These are phyloP conservation scores for Nicotiana knightiana DNA, from an alignment of 257 asterid species.

Conservation along the genomic window DNA sequence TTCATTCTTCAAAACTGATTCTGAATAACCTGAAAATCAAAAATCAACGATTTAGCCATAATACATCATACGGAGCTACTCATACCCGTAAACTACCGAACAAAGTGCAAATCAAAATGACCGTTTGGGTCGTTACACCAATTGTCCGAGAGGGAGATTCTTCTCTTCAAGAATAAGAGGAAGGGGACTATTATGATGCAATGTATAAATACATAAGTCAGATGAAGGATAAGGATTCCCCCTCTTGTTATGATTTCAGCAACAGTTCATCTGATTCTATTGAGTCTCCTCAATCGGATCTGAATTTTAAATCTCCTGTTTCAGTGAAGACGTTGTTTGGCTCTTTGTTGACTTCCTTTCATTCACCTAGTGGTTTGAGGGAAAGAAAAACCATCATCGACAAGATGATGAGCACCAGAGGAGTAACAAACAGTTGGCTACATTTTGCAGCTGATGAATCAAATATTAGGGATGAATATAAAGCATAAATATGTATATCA, in stretches of 20 bases:
- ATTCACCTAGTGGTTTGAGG: constrained; percentile 12
- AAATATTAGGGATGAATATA: too few species aligned
- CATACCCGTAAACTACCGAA: too few species aligned
- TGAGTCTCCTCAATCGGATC: constrained; percentile 10
- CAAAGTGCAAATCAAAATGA: too few species aligned
- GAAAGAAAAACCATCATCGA: constrained; percentile 17
- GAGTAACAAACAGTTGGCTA: constrained; percentile 30
- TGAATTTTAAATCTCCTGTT: constrained; percentile 10
- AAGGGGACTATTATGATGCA: constrained; percentile 20
- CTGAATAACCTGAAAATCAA: too few species aligned
- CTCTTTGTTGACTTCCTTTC: not conserved
- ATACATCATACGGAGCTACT: too few species aligned
- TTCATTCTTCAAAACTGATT: too few species aligned
- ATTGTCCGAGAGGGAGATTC: not conserved
- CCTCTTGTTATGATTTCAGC: not conserved
- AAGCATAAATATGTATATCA: too few species aligned
- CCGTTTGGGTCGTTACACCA: too few species aligned
- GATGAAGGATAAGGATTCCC: constrained; percentile 24
- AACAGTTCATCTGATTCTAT: constrained; percentile 15
- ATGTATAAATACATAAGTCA: constrained; percentile 26
- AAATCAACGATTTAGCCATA: too few species aligned
- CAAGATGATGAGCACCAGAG: constrained; percentile 12
- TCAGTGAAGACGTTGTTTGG: not conserved
- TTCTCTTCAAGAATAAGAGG: constrained; percentile 2
- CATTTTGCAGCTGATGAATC: constrained; percentile 18